A percentile compares a stretch with the other conserved stretches of the same genome.
Evolutionary conservation across 495 filamentous ascomycete genomes (phyloP).

Genomic region (Penicillium angulare): DNA sequence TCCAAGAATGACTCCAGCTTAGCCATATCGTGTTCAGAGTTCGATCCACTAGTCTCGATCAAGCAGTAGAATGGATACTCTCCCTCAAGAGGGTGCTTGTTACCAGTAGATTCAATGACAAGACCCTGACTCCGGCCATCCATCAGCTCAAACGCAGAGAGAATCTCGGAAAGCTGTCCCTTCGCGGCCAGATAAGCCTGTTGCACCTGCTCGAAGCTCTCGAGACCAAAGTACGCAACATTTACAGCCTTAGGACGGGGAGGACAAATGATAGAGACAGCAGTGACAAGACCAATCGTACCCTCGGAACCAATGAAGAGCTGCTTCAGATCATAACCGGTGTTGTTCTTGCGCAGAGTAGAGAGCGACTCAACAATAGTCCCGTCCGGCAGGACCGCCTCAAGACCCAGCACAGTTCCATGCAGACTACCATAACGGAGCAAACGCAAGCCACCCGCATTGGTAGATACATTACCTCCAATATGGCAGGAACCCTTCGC

Average conservation of each 20-base stretch:
- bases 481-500: slow-evolving; percentile 98
- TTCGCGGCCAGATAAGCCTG: slow-evolving; percentile 83
- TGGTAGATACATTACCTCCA: slow-evolving; percentile 97
- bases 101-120: slow-evolving; percentile 69
- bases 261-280: slow-evolving; percentile 83
- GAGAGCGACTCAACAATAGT: slow-evolving; percentile 86
- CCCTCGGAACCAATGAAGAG: slow-evolving; percentile 95
- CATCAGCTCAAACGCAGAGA: slow-evolving; percentile 98
- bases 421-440: slow-evolving; percentile 93
- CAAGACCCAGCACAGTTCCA: slow-evolving; percentile 86
- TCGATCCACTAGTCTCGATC: slow-evolving; percentile 92
- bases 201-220: slow-evolving; percentile 83
- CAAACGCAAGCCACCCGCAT: slow-evolving; percentile 87
- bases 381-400: slow-evolving; percentile 90
- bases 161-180: slow-evolving; percentile 83
- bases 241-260: slow-evolving; percentile 81
- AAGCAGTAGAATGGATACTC: slow-evolving; percentile 93
- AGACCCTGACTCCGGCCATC: slow-evolving; percentile 76
- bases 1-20: slow-evolving; percentile 89
- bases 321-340: slow-evolving; percentile 96
- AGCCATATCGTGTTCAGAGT: slow-evolving; percentile 85
- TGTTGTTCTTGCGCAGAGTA: slow-evolving; percentile 94
- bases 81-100: slow-evolving; percentile 74
- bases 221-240: slow-evolving; percentile 84
- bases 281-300: slow-evolving; percentile 92